Percentiles rank a stretch among this genome's conserved stretches.
Conservation (phyloP, 441 rosid genomes). For the Syzygium malaccense region DNA sequence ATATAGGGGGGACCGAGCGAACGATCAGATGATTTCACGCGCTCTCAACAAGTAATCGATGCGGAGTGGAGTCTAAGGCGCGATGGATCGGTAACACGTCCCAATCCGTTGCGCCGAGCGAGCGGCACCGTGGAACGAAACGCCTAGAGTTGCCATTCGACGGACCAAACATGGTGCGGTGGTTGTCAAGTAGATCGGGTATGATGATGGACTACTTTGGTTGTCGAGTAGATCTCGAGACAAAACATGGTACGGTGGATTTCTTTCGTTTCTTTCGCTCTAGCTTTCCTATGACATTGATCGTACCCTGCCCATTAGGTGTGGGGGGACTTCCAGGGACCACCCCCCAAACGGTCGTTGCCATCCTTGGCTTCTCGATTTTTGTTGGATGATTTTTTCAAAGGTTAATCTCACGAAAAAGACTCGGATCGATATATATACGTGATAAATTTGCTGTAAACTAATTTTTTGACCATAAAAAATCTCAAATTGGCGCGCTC, state of each 20-base stretch:
- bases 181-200: no score
- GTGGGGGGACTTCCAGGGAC: neutral
- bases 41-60: fast-evolving
- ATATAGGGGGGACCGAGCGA: neutral
- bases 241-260: neutral
- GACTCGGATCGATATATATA: no score
- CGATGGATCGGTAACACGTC: neutral
- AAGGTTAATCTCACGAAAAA: no score
- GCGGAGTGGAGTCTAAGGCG: fast-evolving
- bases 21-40: neutral
- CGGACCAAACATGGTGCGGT: neutral
- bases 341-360: neutral
- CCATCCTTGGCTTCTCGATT: neutral
- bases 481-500: no score
- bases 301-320: neutral
- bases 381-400: neutral
- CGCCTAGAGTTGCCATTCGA: neutral
- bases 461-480: no score
- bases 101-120: neutral
- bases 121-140: neutral
- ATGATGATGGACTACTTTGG: neutral
- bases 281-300: neutral
- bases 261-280: neutral
- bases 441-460: no score
- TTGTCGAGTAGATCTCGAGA: neutral